phyloP scores from a whole-genome alignment of 352 stramenopile species.

The Globisporangium nunn region DNA sequence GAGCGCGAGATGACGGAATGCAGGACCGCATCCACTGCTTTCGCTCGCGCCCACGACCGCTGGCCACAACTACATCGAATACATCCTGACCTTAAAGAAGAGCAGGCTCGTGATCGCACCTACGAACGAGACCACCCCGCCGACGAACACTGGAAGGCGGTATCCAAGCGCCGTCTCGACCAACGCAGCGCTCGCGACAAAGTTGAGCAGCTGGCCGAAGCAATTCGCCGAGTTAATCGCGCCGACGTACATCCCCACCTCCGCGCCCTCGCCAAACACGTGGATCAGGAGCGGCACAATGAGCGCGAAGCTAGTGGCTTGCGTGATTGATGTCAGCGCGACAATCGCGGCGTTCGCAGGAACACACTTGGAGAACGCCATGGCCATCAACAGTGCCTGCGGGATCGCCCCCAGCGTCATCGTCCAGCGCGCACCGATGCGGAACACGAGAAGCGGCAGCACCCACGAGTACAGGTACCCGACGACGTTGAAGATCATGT shows the following conservation, averaged over 20 bases:
- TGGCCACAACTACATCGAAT: slow-evolving; percentile 44
- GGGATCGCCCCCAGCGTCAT: slow-evolving; percentile 28
- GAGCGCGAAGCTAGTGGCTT: slow-evolving; percentile 36
- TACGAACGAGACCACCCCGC: slow-evolving; percentile 38
- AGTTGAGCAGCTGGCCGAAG: slow-evolving; percentile 47
- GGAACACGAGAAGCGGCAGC: slow-evolving; percentile 28
- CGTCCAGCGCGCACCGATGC: slow-evolving; percentile 26
- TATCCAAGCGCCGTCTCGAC: slow-evolving; percentile 20
- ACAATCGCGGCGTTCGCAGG: slow-evolving; percentile 29
- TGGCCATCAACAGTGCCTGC: slow-evolving; percentile 32
- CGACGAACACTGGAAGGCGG: slow-evolving; percentile 20
- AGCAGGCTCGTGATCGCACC: slow-evolving; percentile 49
- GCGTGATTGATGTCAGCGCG: slow-evolving; percentile 32
- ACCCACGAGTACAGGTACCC: slow-evolving; percentile 40
- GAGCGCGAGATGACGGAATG: too few species aligned
- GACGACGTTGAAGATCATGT: slow-evolving; percentile 34
- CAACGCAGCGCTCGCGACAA: slow-evolving; percentile 30
- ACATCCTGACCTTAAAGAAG: slow-evolving; percentile 69
- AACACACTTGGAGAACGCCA: slow-evolving; percentile 32
- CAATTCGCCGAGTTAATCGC: slow-evolving; percentile 50
- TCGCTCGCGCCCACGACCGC: background rate
- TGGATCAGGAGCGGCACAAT: slow-evolving; percentile 43
- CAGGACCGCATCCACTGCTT: background rate
- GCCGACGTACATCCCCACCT: slow-evolving; percentile 46
- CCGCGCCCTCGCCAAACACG: slow-evolving; percentile 25